Percentiles rank a stretch among this genome's conserved stretches.
phyloP scores from a whole-genome alignment of 73 alveolate species.

The Tetrahymena malaccensis region DNA sequence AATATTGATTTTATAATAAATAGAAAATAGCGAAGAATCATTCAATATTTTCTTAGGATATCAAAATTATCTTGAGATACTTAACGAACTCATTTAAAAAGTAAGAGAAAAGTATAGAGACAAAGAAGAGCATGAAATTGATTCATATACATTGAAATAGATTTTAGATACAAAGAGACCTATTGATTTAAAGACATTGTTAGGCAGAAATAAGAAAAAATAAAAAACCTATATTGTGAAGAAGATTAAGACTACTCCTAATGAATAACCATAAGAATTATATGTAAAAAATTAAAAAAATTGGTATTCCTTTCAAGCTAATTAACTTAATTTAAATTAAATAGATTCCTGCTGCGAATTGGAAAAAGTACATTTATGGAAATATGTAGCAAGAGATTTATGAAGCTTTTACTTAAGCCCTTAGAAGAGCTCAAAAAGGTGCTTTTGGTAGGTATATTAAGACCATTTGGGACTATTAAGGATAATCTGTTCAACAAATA shows the following conservation, averaged over 20 bases:
- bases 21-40: background rate
- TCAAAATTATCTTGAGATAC: background rate
- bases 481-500: background rate
- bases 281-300: background rate
- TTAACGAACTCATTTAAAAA: background rate
- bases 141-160: background rate
- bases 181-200: background rate
- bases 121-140: background rate
- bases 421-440: background rate
- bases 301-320: background rate
- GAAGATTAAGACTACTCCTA: background rate
- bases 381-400: background rate
- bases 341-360: background rate
- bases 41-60: background rate
- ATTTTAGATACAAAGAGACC: background rate
- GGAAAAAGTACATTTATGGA: background rate
- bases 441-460: background rate
- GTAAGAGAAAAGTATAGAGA: background rate
- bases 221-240: background rate
- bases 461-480: background rate
- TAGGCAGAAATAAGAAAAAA: background rate
- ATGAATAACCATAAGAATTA: background rate
- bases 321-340: background rate
- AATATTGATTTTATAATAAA: background rate
- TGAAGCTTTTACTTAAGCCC: background rate